phyloP scores from a whole-genome alignment of 208 protist genomes.

The Leishmania turanica region DNA sequence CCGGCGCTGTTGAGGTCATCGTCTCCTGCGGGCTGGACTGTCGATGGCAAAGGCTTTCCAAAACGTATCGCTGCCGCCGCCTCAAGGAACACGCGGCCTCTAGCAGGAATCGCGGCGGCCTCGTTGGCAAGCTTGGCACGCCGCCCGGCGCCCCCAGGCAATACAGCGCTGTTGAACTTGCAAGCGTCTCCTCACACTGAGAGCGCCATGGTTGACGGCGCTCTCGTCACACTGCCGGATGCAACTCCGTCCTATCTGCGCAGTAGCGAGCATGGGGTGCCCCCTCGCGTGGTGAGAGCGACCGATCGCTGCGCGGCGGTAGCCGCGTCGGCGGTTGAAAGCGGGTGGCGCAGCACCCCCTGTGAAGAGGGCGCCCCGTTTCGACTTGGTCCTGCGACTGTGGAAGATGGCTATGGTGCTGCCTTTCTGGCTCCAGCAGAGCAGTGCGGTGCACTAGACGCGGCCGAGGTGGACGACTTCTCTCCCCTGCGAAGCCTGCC shows the following conservation, averaged over 20 bases:
- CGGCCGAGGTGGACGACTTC: not conserved
- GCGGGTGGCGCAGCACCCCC: not conserved
- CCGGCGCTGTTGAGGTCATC: not conserved
- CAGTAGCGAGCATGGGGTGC: not conserved
- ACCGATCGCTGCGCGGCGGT: not conserved
- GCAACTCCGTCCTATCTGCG: constrained; percentile 14
- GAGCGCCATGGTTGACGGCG: not conserved
- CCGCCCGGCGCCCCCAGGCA: not conserved
- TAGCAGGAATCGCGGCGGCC: not conserved
- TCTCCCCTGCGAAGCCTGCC: constrained; percentile 36
- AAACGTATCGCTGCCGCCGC: constrained; percentile 4
- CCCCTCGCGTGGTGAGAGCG: not conserved
- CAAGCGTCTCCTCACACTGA: not conserved
- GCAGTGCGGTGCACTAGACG: not conserved
- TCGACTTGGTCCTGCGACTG: not conserved
- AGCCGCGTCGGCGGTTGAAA: not conserved
- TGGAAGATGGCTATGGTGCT: not conserved
- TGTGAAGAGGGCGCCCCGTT: not conserved
- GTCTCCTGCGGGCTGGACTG: constrained; percentile 1
- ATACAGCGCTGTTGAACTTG: not conserved
- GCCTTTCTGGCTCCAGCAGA: not conserved
- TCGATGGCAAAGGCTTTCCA: constrained; percentile 26
- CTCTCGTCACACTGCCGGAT: constrained; percentile 10
- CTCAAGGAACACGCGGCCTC: not conserved
- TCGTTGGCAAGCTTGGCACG: not conserved